Conservation (phyloP, 108 stramenopile genomes). For the Nannochloropsis salina region DNA sequence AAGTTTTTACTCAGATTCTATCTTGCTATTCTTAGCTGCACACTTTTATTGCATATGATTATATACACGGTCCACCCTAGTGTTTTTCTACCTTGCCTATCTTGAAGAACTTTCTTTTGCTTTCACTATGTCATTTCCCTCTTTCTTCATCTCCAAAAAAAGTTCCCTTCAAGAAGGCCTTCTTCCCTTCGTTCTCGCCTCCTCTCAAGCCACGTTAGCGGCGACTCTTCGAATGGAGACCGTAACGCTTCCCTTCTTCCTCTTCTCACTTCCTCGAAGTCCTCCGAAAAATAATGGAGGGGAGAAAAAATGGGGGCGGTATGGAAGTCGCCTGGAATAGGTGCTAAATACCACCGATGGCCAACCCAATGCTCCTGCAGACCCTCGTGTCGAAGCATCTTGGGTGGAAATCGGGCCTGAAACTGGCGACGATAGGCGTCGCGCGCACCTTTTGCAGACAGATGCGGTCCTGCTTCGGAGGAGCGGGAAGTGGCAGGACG, state of each 20-base stretch:
- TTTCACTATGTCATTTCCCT: too few species aligned
- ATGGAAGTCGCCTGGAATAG: not conserved
- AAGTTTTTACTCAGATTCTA: too few species aligned
- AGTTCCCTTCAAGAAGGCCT: too few species aligned
- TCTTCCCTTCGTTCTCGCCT: too few species aligned
- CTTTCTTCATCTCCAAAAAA: too few species aligned
- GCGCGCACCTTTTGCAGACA: not conserved
- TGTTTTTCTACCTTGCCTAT: too few species aligned
- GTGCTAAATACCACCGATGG: not conserved
- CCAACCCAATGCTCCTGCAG: not conserved
- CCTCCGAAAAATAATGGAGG: not conserved
- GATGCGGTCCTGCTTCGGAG: not conserved
- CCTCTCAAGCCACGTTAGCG: too few species aligned
- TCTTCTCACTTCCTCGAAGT: not conserved
- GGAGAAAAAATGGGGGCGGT: not conserved
- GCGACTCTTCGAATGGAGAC: too few species aligned
- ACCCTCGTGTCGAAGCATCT: not conserved
- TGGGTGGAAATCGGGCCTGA: not conserved
- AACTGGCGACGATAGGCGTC: not conserved
- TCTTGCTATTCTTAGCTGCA: too few species aligned
- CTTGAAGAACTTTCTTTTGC: too few species aligned
- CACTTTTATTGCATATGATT: too few species aligned
- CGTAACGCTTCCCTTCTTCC: not conserved
- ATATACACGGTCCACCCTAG: too few species aligned
- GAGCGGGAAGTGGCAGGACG: not conserved